A percentile compares a stretch with the other conserved stretches of the same genome.
phyloP scores from a whole-genome alignment of 176 grass and related monocot genomes.

The Cenchrus purpureus region DNA sequence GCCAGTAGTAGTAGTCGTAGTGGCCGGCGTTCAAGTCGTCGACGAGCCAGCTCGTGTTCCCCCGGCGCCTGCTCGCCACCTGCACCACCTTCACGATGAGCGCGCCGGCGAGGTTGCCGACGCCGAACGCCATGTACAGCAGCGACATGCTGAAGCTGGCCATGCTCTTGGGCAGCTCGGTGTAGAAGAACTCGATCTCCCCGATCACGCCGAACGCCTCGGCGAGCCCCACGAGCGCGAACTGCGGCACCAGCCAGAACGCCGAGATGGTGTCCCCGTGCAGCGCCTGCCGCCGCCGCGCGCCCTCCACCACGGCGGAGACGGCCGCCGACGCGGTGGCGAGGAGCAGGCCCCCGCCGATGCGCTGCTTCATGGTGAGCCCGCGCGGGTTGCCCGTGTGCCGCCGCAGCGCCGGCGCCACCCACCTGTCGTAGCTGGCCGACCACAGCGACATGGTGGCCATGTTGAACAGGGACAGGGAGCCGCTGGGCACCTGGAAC shows the following conservation, averaged over 20 bases:
- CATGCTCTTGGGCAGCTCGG: conserved; percentile 65
- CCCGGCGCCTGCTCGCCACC: conserved; percentile 22
- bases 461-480: conserved; percentile 62
- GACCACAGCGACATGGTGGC: conserved; percentile 64
- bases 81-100: conserved; percentile 46
- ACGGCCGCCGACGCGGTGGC: conserved; percentile 33
- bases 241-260: conserved; percentile 72
- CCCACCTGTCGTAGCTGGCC: conserved; percentile 57
- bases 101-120: conserved; percentile 38
- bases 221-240: conserved; percentile 54
- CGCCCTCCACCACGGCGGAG: conserved; percentile 34
- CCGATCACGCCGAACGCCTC: conserved; percentile 66
- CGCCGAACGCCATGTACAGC: conserved; percentile 51
- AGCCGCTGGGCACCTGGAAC: conserved; percentile 55
- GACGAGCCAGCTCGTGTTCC: conserved; percentile 46
- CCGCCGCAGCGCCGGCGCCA: conserved; percentile 44
- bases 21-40: conserved; percentile 48
- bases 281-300: conserved; percentile 38
- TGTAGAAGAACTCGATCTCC: conserved; percentile 76
- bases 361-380: conserved; percentile 62
- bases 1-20: conserved; percentile 75
- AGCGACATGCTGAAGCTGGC: conserved; percentile 66
- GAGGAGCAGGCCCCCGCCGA: conserved; percentile 52
- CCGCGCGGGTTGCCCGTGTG: conserved; percentile 53
- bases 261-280: conserved; percentile 42